phyloP scores from a whole-genome alignment of 257 asterid species.

The Nicotiana tabacum region DNA sequence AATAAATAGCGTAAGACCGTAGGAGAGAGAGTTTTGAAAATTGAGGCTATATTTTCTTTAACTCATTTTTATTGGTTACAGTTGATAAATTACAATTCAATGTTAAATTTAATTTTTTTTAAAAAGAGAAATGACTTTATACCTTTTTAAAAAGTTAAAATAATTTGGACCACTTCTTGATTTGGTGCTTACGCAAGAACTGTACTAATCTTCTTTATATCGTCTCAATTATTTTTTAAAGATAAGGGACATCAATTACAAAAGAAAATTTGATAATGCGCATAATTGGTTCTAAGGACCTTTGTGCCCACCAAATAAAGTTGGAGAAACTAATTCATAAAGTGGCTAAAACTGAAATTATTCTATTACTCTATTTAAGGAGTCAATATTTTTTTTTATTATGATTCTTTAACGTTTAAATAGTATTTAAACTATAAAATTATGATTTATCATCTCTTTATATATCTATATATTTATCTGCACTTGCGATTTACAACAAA shows the following conservation, averaged over 20 bases:
- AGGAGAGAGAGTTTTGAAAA: neutral
- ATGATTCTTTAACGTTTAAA: neutral
- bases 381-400: neutral
- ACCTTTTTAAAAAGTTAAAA: neutral
- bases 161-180: neutral
- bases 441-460: neutral
- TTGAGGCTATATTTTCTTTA: neutral
- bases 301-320: neutral
- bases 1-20: neutral
- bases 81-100: neutral
- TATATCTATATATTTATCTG: neutral
- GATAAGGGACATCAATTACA: neutral
- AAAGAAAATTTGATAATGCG: neutral
- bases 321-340: neutral
- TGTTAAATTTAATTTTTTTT: neutral
- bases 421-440: neutral
- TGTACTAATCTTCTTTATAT: neutral
- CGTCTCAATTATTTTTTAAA: neutral
- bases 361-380: neutral
- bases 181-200: neutral
- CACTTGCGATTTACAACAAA: too few relatives aligned
- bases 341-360: neutral
- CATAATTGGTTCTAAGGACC: neutral
- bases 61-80: neutral
- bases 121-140: too few relatives aligned